Base-by-base conservation (phyloP, 1,139 yeast species). In the Diutina neorugosa region DNA sequence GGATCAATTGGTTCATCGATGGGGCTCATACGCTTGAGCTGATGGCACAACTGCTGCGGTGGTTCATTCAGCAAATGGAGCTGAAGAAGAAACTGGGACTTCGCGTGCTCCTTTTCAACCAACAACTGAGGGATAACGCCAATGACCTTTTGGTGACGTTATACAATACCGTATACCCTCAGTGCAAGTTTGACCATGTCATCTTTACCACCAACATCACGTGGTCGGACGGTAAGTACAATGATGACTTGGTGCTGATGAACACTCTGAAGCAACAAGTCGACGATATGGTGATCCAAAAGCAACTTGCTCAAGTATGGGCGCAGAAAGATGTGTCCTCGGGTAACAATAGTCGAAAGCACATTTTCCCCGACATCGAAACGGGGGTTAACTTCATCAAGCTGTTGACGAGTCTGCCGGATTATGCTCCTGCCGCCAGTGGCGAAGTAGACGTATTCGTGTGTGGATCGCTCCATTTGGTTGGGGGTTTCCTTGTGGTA, bases 1-100 rank as follows among this genome's bases (percentile, higher is more conserved):
- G 70, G 3, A 66, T 85, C 37, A 78, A 78, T 16, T 93, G 96
- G 96, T 83, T 72, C 60, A 70, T 93, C 14, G 99, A 94, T 68
- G 99, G 99, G 44, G 98, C 98, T 0, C 99, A 94, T 62, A 94
- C 98, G 0, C 70, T 78, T 48, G 98, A 93, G 62, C 87, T 96
- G 55, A 80, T 94, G 40, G 74, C 74, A 31, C 95, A 83, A 16
- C 87, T 97, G 0, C 78, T 93, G 0, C 69, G 69, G 12, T 93
- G 99, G 99, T 88, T 86, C 61, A 74, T 71, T 42, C 61, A 69
- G 27, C 65, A 60, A 19, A 65, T 67, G n/a, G 67, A 64, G 52
- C 43, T 51, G 52, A 18, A 25, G 31, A 16, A 47, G 19, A 20
- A 55, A 55, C 60, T 62, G 46, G 58, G 61, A 50, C 59, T 62